These are phyloP conservation scores for Candida maltosa DNA, from an alignment of 805 yeast genomes.

Conservation along the genomic window DNA sequence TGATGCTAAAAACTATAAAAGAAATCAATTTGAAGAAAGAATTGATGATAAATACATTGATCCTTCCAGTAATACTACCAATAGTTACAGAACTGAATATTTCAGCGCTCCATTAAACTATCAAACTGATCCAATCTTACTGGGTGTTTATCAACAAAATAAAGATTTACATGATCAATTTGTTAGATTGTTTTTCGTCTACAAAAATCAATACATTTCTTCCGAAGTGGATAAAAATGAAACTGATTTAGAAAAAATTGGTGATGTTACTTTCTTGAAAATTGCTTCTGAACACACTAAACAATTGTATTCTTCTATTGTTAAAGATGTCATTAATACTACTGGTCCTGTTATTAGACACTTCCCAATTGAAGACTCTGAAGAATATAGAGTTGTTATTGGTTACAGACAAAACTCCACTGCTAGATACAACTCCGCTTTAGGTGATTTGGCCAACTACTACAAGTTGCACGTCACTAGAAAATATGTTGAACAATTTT, in stretches of 20 bases:
- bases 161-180: slow-evolving; percentile 40
- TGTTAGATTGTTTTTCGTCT: slow-evolving; percentile 77
- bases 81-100: slow-evolving; percentile 69
- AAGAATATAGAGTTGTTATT: slow-evolving; percentile 83
- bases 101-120: slow-evolving; percentile 63
- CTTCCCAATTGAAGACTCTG: slow-evolving; percentile 71
- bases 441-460: slow-evolving; percentile 82
- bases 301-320: slow-evolving; percentile 67
- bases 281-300: slow-evolving; percentile 82
- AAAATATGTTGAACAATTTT: slow-evolving; percentile 91
- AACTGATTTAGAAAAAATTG: slow-evolving; percentile 60
- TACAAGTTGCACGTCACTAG: slow-evolving; percentile 82
- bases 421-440: slow-evolving; percentile 82
- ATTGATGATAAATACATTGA: slow-evolving; percentile 84
- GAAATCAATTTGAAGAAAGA: slow-evolving; percentile 59
- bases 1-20: slow-evolving; percentile 20
- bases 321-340: slow-evolving; percentile 63
- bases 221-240: slow-evolving; percentile 24
- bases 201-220: slow-evolving; percentile 49
- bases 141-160: slow-evolving; percentile 35
- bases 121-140: slow-evolving; percentile 42
- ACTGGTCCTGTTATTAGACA: slow-evolving; percentile 93
- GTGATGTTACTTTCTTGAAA: slow-evolving; percentile 74
- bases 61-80: slow-evolving; percentile 33
- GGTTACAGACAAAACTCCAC: slow-evolving; percentile 85